Base-by-base conservation (phyloP, 2,329 filamentous ascomycete species). In the Nothophoma quercina region DNA sequence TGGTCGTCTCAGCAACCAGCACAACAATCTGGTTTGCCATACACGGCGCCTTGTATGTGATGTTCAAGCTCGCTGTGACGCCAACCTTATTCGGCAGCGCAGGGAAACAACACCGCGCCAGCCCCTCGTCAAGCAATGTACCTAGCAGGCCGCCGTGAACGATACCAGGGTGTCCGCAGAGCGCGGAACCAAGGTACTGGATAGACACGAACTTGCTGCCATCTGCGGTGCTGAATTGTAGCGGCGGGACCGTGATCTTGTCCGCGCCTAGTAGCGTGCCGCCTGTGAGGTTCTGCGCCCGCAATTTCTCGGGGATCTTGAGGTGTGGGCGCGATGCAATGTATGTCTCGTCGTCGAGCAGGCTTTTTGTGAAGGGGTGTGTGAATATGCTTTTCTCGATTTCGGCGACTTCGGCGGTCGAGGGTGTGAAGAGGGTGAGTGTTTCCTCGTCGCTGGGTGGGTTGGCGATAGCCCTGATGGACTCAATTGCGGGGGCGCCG, bases 101-200 rank as follows among this genome's bases (percentile, higher is more conserved):
- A 5, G 86, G 87, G 75, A 98, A 96, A 70, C 90, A 96, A 74
- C 91, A 96, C 47, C 91, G 83, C 25, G 90, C 93, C 34, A 98
- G 79, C 0, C 91, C 91, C 74, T 98, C 93, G 70, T 98, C 93
- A 45, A 98, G 79, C 71, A 98, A 83, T 10, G 93, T 97, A n/a
- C 93, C 93, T 50, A 98, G 79, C 59, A 96, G 78, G 0, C 93
- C 93, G 42, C 93, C 93, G 72, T 98, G 95, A 6, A 97, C 84
- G 57, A 98, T 91, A 2, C 90, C 91, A 5, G 91, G 90, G 73
- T 98, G 93, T 1, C 93, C 93, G 70, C 91, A 97, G 32, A 98
- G 79, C 64, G 90, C 87, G 2, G 82, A 77, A 2, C 93, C 93
- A 0, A 96, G 81, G 70, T 93, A 93, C 45, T 87, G 83, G 33